Evolutionary conservation across 495 filamentous ascomycete genomes (phyloP), one percentile per base, ranked within the genome.

Genomic region (Daldinia bambusicola): DNA sequence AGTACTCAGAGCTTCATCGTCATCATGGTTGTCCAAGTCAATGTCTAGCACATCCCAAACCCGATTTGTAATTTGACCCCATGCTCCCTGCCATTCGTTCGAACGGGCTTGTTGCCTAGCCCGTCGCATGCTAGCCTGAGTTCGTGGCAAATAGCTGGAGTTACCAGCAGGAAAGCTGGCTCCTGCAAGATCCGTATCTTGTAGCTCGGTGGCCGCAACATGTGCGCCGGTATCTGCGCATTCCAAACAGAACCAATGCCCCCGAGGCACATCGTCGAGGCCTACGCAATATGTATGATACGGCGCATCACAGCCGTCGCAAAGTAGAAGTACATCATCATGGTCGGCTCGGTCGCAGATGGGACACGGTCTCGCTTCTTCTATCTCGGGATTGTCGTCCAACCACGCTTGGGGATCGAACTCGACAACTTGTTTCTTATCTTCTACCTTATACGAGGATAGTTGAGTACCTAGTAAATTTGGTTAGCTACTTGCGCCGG

Each of bases 21-120:
- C 92, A 74, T 94, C 95, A 12, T 93, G 92, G 75, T 94, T 95
- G 76, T 98, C 94, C 20, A 97, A 85, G 73, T 98, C 94, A 41
- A 98, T 67, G 66, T 92, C 89, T 10, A 94, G 79, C 50, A 76
- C 82, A 71, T 84, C 80, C 74, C 81, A 86, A 55, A 88, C 76
- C 13, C 81, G 77, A 18, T 80, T 83, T 38, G 82, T 74, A 59
- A 88, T 83, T 18, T 79, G 78, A 63, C 81, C 85, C 86, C 86
- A 88, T 34, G 86, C 81, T 10, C 85, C 86, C 53, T 84, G 79
- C 86, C 86, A 88, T 18, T 83, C 81, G 61, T 86, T 81, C 13
- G 80, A 81, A 16, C 83, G 79, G 57, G 81, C 80, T n/a, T 80
- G 79, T 43, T 75, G 80, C 61, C 84, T 78, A 31, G 79, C 81